These are phyloP conservation scores for Houttuynia cordata DNA, from an alignment of 164 flowering plant species.

Conservation along the genomic window DNA sequence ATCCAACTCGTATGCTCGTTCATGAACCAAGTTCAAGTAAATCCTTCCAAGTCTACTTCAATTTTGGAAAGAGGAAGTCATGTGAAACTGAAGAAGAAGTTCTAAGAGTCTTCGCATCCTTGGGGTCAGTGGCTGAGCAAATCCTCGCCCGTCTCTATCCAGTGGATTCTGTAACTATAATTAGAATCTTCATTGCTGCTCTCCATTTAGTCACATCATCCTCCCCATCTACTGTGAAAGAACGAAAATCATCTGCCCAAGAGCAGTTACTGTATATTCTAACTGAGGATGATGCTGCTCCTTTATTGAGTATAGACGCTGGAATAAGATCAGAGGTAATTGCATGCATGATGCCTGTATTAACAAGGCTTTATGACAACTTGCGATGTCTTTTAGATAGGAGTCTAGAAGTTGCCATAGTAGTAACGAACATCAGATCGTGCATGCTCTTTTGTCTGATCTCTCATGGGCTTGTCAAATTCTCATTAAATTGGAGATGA, in stretches of 20 bases:
- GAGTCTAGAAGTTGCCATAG: slow-evolving; percentile 13
- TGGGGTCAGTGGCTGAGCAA: slow-evolving; percentile 58
- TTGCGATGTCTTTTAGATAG: slow-evolving; percentile 26
- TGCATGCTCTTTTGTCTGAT: slow-evolving; percentile 46
- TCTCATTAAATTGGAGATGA: slow-evolving; percentile 46
- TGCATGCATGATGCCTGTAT: slow-evolving; percentile 30
- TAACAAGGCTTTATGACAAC: slow-evolving; percentile 30
- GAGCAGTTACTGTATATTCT: slow-evolving; percentile 96
- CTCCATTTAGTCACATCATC: slow-evolving; percentile 77
- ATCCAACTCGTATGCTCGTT: no score
- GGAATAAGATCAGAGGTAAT: slow-evolving; percentile 49
- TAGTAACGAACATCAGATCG: slow-evolving; percentile 13
- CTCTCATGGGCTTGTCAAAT: slow-evolving; percentile 76
- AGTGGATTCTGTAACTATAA: slow-evolving; percentile 39
- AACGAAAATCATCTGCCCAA: slow-evolving; percentile 65
- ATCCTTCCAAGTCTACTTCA: no score
- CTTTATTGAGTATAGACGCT: slow-evolving; percentile 44
- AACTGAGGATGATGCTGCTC: slow-evolving; percentile 90
- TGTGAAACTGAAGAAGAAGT: slow-evolving; percentile 99
- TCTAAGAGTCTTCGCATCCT: slow-evolving; percentile 40
- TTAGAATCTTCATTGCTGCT: slow-evolving; percentile 51
- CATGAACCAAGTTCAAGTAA: no score
- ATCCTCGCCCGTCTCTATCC: slow-evolving; percentile 88
- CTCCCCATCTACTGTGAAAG: slow-evolving; percentile 38
- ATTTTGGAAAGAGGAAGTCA: no score